Evolutionary conservation across 1,284 basidiomycete genomes (phyloP), one percentile per base, ranked within the genome.

Genomic region (Tremellales sp.): DNA sequence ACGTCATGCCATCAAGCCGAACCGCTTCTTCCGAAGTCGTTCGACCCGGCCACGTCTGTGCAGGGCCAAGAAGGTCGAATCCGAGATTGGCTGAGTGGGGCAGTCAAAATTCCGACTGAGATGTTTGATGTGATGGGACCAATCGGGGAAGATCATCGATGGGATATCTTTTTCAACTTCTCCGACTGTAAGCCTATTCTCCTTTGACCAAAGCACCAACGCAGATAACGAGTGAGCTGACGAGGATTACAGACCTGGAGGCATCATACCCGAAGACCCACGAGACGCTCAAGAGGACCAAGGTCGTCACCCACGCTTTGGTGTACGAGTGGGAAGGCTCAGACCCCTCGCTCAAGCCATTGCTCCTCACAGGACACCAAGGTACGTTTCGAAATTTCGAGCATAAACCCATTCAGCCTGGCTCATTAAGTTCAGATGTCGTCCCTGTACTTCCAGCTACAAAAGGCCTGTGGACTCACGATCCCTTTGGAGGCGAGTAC

Each of bases 341-440:
- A 0, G 76, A 84, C 52, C 40, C 64, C 1, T 66, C 70, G 5
- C 73, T 85, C 52, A 84, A 86, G 65, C 86, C 85, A 0, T 62
- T 86, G 2, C 75, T 87, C 31, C 68, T 88, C 31, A 78, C 80
- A 17, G 83, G 77, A 0, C 85, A 87, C 62, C 82, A 85, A 75
- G 83, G 82, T 77, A 43, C n/a, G 65, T 54, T 12, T 39, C 22
- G 39, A 25, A 43, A n/a, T 23, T 27, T 40, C 19, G 12, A 23
- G 40, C 11, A 31, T 13, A 15, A 26, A 21, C 13, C 13, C 15
- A 24, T 24, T 6, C 25, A 21, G 2, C 19, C 15, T 25, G 39
- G 13, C 26, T 49, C 17, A 42, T 6, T 4, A 68, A 63, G 2
- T 37, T 62, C 36, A 74, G 84, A 83, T 60, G 80, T 80, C 31